Evolutionary conservation across 2,329 filamentous ascomycete genomes (phyloP).

Genomic region (Myotisia sp.): DNA sequence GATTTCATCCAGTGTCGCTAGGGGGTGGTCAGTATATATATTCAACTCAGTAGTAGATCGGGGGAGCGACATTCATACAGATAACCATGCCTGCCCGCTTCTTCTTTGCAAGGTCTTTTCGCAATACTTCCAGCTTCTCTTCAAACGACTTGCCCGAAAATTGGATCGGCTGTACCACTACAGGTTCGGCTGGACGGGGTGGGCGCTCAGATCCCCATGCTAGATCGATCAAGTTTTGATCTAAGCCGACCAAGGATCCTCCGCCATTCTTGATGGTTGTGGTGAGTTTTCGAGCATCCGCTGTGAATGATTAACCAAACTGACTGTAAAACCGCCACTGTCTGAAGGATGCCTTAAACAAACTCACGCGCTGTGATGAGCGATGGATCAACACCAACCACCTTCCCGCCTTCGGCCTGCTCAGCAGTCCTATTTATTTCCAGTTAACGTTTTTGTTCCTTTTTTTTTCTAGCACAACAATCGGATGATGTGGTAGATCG

Average conservation of each 20-base stretch:
- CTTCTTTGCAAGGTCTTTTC: conserved; percentile 85
- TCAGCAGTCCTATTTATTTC: conserved; percentile 48
- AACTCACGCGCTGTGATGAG: conserved; percentile 55
- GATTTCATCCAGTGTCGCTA: conserved; percentile 80
- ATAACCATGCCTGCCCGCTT: conserved; percentile 77
- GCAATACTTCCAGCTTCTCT: conserved; percentile 69
- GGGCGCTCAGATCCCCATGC: conserved; percentile 74
- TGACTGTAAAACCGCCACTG: background rate
- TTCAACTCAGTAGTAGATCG: background rate
- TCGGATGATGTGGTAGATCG: too few species aligned
- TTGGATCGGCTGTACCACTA: conserved; percentile 55
- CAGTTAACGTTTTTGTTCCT: too few species aligned
- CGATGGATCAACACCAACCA: conserved; percentile 79
- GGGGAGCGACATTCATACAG: conserved; percentile 31
- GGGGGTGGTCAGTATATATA: background rate
- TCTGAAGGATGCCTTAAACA: background rate
- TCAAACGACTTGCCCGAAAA: conserved; percentile 71
- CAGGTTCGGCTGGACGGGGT: conserved; percentile 56
- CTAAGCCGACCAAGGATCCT: conserved; percentile 56
- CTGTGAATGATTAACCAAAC: conserved; percentile 18
- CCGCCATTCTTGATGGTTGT: conserved; percentile 82
- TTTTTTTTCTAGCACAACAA: too few species aligned
- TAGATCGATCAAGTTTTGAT: conserved; percentile 73
- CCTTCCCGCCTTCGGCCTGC: conserved; percentile 72
- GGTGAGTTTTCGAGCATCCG: conserved; percentile 57